Evolutionary conservation across 2,329 filamentous ascomycete species (phyloP).

Genomic region (Clarireedia homoeocarpa): DNA sequence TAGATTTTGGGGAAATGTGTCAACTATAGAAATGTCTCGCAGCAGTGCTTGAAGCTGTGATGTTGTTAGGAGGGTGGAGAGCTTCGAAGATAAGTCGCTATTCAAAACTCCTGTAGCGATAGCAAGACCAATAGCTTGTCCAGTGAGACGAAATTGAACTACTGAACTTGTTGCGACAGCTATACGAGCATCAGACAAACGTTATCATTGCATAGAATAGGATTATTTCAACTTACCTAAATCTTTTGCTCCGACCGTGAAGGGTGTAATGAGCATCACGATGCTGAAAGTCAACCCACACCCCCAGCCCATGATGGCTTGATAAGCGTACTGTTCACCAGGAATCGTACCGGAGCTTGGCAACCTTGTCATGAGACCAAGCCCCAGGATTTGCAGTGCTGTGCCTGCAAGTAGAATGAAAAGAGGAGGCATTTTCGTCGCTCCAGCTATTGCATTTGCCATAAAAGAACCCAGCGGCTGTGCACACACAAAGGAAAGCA

Average conservation of each 20-base stretch:
- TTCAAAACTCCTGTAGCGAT: background rate
- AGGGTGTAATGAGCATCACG: slow-evolving; percentile 44
- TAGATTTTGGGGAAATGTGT: background rate
- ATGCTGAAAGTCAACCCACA: slow-evolving; percentile 43
- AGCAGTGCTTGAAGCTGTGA: background rate
- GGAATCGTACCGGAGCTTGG: slow-evolving; percentile 3
- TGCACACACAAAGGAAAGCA: background rate
- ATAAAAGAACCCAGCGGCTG: background rate
- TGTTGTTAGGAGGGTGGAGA: background rate
- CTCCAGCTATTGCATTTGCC: background rate
- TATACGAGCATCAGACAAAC: background rate
- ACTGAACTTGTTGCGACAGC: background rate
- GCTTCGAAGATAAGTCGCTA: background rate
- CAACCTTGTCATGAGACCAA: slow-evolving; percentile 5
- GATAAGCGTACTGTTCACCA: slow-evolving; percentile 38
- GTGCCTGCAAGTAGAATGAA: background rate
- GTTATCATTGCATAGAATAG: background rate
- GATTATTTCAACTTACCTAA: background rate
- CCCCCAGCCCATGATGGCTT: slow-evolving; percentile 48
- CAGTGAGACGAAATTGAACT: background rate
- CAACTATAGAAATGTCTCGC: background rate
- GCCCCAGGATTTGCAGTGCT: slow-evolving; percentile 10
- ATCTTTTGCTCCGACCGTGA: slow-evolving; percentile 11
- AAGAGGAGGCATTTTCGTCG: background rate
- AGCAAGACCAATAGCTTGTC: background rate